These are phyloP conservation scores for Sporothrix mexicana DNA, from an alignment of 2,329 filamentous ascomycete species.

Conservation along the genomic window DNA sequence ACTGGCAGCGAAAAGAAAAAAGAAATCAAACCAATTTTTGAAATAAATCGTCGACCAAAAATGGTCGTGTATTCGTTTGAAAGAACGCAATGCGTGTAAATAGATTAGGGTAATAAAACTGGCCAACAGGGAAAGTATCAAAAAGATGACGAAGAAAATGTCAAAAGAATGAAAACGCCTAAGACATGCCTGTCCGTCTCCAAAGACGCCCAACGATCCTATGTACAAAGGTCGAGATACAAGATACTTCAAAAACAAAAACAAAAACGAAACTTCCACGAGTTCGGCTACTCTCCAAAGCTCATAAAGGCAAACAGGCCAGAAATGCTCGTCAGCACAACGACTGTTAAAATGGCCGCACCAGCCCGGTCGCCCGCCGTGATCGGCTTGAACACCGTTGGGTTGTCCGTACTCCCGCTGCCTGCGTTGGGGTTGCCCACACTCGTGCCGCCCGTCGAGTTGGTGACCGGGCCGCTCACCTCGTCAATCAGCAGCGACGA, in stretches of 20 bases:
- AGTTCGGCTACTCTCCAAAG: no score
- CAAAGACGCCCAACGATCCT: conserved; percentile 14
- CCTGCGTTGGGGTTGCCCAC: conserved; percentile 55
- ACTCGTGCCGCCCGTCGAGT: conserved; percentile 57
- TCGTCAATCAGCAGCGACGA: conserved; percentile 51
- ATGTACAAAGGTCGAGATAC: not conserved
- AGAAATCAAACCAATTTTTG: no score
- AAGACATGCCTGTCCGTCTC: not conserved
- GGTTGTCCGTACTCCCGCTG: conserved; percentile 43
- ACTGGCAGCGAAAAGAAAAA: no score
- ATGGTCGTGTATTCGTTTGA: not conserved
- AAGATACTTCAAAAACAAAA: no score
- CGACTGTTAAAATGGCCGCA: conserved; percentile 67
- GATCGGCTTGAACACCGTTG: conserved; percentile 45
- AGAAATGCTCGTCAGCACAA: conserved; percentile 53
- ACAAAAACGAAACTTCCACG: no score
- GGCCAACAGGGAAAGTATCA: no score
- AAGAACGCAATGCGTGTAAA: not conserved
- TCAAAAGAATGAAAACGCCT: not conserved
- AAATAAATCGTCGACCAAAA: not conserved
- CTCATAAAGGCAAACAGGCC: conserved; percentile 48
- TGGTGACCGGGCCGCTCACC: conserved; percentile 47
- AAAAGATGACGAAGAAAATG: not conserved
- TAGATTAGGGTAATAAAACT: no score
- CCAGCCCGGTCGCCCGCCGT: conserved; percentile 70